These are phyloP conservation scores for Candida peoriensis DNA, from an alignment of 805 yeast species.

Conservation along the genomic window DNA sequence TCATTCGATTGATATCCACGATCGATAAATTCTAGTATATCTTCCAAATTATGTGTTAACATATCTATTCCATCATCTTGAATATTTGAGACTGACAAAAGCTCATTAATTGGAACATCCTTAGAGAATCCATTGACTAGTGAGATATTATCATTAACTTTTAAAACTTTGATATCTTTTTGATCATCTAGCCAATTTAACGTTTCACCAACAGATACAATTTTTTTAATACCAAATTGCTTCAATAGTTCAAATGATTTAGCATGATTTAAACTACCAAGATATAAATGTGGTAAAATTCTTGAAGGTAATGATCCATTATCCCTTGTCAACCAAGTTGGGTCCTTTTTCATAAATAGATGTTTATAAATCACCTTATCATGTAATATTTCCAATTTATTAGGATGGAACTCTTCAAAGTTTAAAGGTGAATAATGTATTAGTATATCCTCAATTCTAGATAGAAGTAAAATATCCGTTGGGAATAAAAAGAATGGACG, in stretches of 20 bases:
- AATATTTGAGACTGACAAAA: conserved; percentile 61
- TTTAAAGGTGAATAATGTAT: conserved; percentile 52
- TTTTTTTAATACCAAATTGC: conserved; percentile 62
- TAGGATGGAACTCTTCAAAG: conserved; percentile 7
- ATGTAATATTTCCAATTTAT: conserved; percentile 13
- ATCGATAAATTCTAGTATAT: conserved; percentile 63
- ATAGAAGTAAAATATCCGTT: conserved; percentile 63
- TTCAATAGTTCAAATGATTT: conserved; percentile 57
- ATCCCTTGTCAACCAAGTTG: conserved; percentile 25
- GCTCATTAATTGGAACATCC: conserved; percentile 19
- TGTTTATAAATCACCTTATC: conserved; percentile 30
- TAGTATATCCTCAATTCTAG: conserved; percentile 59
- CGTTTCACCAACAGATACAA: conserved; percentile 84
- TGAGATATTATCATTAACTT: conserved; percentile 19
- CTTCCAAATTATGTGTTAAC: conserved; percentile 53
- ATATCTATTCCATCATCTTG: conserved; percentile 92
- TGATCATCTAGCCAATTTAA: conserved; percentile 52
- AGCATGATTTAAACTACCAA: conserved; percentile 85
- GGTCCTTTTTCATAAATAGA: conserved; percentile 25
- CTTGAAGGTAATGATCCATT: conserved; percentile 79
- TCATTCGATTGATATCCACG: conserved; percentile 39
- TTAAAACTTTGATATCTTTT: conserved; percentile 6
- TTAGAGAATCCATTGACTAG: conserved; percentile 10
- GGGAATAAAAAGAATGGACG: conserved; percentile 84
- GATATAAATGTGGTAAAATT: conserved; percentile 74